Evolutionary conservation across 1,284 basidiomycete species (phyloP), one percentile per base, ranked within the genome.

Genomic region (Sporisorium sorghi): DNA sequence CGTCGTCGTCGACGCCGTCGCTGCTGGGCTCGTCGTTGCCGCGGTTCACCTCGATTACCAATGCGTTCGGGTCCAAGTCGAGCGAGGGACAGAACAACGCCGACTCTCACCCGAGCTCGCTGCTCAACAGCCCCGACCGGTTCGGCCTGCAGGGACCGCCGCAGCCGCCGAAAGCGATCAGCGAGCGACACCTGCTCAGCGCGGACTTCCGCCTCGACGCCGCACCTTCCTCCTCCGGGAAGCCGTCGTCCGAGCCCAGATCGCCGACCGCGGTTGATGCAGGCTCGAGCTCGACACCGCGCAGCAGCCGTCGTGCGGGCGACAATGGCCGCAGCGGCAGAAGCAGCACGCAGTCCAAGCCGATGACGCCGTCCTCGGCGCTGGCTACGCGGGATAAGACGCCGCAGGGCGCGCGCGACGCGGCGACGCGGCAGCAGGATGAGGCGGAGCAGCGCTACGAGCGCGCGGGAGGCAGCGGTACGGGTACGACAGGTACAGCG

Each of bases 61-160:
- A 44, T 19, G 44, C 63, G 3, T 63, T 66, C 14, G 49, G 40
- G 15, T n/a, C 56, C 5, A 70, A 64, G 53, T 54, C 67, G 15
- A 26, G 52, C 42, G 64, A 67, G 1, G 56, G 40, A 5, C 43
- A 54, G 2, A 17, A 37, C 7, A 55, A 59, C 11, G 43, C 12
- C 6, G 59, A 56, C 23, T 73, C 71, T 15, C 52, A 44, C 19
- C 52, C 72, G 19, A 40, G 56, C 42, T 77, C 76, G 24, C 21
- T 62, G 35, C 58, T 80, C 48, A 64, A 79, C 47, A 76, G 76
- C 42, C 81, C 81, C 0, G 79, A 82, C 48, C 73, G 81, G 0
- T 83, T 80, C 40, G 79, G 79, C 14, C 42, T 79, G 21, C 76
- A 76, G 19, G 81, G 81, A 3, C 81, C 81, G 5, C 81, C 81